A percentile compares a stretch with the other conserved stretches of the same genome.
Conservation (phyloP, 345 rosid species). For the Salix exigua region DNA sequence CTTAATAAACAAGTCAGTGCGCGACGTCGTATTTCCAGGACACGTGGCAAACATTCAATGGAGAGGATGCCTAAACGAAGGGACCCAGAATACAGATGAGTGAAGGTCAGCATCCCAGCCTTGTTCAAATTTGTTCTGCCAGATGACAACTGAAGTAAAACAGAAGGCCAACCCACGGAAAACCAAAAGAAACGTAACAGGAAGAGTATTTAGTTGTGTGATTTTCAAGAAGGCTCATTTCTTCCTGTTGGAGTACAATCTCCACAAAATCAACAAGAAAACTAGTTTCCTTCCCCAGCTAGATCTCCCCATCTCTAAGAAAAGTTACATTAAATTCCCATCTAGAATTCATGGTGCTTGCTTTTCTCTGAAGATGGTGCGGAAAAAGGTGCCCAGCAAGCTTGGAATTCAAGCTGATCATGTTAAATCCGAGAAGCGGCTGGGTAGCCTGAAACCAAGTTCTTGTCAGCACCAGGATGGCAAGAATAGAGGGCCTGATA, state of each 20-base stretch:
- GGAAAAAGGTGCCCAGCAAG: slow-evolving; percentile 51
- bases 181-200: slow-evolving; percentile 6
- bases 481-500: slow-evolving; percentile 59
- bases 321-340: slow-evolving; percentile 12
- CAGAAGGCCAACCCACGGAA: background rate
- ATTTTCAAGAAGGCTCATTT: slow-evolving; percentile 2
- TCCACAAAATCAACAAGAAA: slow-evolving; percentile 2
- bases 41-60: slow-evolving; percentile 7
- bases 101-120: slow-evolving; percentile 31
- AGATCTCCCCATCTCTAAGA: slow-evolving; percentile 6
- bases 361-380: slow-evolving; percentile 69
- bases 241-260: background rate
- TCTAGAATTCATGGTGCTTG: slow-evolving; percentile 15
- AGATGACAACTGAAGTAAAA: slow-evolving; percentile 10
- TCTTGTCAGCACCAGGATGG: slow-evolving; percentile 47
- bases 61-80: slow-evolving; percentile 9
- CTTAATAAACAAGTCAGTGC: background rate
- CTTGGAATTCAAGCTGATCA: slow-evolving; percentile 53
- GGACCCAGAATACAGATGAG: slow-evolving; percentile 21
- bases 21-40: background rate
- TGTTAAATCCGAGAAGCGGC: slow-evolving; percentile 42
- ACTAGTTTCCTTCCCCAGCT: slow-evolving; percentile 22
- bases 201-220: slow-evolving; percentile 22
- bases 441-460: slow-evolving; percentile 43
- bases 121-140: slow-evolving; percentile 24